Percentiles rank a stretch among this genome's conserved stretches.
phyloP scores from a whole-genome alignment of 2,329 filamentous ascomycete genomes.

The Pyrenophora graminea region DNA sequence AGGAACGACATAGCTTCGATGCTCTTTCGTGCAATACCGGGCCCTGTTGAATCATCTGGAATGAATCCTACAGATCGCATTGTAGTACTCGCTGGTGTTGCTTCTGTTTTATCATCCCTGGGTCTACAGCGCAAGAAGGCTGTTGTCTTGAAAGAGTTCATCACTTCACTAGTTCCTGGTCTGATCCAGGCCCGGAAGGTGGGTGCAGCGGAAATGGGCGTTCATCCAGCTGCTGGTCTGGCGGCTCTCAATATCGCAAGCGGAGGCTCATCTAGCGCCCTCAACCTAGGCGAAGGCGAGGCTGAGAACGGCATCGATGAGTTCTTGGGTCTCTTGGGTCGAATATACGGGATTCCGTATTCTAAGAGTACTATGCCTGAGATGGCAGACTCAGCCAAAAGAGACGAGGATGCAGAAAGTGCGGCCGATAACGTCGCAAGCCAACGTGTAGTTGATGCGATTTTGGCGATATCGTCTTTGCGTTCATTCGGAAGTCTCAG shows the following conservation, averaged over 20 bases:
- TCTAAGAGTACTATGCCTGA: conserved; percentile 26
- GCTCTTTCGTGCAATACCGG: conserved; percentile 55
- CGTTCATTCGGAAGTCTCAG: conserved; percentile 73
- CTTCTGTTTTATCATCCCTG: conserved; percentile 78
- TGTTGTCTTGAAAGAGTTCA: conserved; percentile 82
- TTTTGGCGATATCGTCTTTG: conserved; percentile 59
- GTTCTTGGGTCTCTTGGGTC: conserved; percentile 48
- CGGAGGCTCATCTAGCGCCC: conserved; percentile 72
- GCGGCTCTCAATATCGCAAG: conserved; percentile 65
- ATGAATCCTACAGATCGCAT: conserved; percentile 76
- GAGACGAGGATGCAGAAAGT: conserved; percentile 7
- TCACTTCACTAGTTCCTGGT: conserved; percentile 80
- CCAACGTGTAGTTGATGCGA: conserved; percentile 53
- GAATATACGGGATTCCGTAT: conserved; percentile 50
- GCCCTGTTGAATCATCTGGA: conserved; percentile 58
- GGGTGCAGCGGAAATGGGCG: conserved; percentile 92
- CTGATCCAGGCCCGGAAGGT: conserved; percentile 89
- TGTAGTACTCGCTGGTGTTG: conserved; percentile 81
- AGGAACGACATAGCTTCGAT: conserved; percentile 45
- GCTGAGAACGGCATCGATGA: conserved; percentile 48
- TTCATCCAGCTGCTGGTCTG: conserved; percentile 89
- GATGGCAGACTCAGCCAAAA: conserved; percentile 11
- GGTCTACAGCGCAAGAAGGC: conserved; percentile 88
- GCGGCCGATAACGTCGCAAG: conserved; percentile 38
- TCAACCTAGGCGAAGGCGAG: conserved; percentile 56